Evolutionary conservation across 495 filamentous ascomycete species (phyloP).

Genomic region (Pyronema omphalodes): DNA sequence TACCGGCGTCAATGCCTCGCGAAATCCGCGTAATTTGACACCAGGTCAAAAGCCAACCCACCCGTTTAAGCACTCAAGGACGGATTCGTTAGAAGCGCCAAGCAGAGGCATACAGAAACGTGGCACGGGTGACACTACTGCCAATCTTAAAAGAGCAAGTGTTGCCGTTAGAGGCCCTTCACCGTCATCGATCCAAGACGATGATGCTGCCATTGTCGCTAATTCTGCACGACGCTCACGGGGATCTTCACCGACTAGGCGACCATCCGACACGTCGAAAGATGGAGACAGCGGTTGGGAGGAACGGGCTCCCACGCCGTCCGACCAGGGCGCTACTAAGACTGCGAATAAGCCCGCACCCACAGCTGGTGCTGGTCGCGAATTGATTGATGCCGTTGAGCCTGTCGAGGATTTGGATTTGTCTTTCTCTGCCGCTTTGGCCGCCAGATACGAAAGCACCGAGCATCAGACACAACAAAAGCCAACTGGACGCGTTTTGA

Average conservation of each 20-base stretch:
- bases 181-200: constrained; percentile 16
- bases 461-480: constrained; percentile 22
- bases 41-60: constrained; percentile 17
- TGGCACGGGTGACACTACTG: constrained; percentile 16
- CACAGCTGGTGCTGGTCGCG: constrained; percentile 8
- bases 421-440: constrained; percentile 38
- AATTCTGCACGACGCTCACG: constrained; percentile 7
- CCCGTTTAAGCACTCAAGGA: constrained; percentile 13
- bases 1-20: constrained; percentile 17
- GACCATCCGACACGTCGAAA: constrained; percentile 17
- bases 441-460: constrained; percentile 31
- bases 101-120: constrained; percentile 16
- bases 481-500: constrained; percentile 62
- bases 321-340: constrained; percentile 6
- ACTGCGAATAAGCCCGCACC: constrained; percentile 8
- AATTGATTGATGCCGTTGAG: constrained; percentile 16
- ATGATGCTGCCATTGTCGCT: constrained; percentile 16
- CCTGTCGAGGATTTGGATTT: constrained; percentile 33
- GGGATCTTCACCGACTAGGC: constrained; percentile 8
- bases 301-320: constrained; percentile 19
- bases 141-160: constrained; percentile 18
- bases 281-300: constrained; percentile 24
- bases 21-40: constrained; percentile 23
- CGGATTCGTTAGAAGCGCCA: constrained; percentile 19
- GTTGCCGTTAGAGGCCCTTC: too few relatives aligned